Evolutionary conservation across 148 eudicot genomes (phyloP).

Genomic region (Rhododendron mucronatum): DNA sequence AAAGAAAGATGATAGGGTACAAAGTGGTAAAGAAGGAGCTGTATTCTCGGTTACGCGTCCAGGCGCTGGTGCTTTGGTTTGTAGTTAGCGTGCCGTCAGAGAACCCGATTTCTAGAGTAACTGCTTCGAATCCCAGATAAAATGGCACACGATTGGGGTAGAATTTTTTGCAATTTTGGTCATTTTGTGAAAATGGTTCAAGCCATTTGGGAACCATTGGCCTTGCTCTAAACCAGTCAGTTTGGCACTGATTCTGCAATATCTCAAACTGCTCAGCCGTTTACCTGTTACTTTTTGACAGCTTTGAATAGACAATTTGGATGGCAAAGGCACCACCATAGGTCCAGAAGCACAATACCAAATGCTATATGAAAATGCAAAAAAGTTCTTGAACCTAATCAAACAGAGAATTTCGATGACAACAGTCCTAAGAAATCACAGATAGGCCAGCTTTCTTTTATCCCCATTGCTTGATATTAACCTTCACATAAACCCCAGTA

Average conservation of each 20-base stretch:
- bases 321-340: background rate
- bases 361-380: background rate
- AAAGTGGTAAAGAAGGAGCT: too few species aligned
- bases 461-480: slow-evolving; percentile 42
- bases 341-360: background rate
- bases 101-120: too few species aligned
- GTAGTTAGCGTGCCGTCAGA: too few species aligned
- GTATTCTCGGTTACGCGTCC: too few species aligned
- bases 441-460: slow-evolving; percentile 23
- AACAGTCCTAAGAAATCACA: background rate
- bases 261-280: background rate
- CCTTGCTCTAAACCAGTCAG: background rate
- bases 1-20: too few species aligned
- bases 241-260: background rate
- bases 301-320: background rate
- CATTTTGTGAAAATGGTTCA: too few species aligned
- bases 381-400: background rate
- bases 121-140: too few species aligned
- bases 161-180: too few species aligned
- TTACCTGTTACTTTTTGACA: background rate
- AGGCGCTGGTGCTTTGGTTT: too few species aligned
- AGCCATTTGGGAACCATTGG: too few species aligned
- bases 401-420: background rate
- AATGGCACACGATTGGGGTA: too few species aligned
- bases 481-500: slow-evolving; percentile 61